phyloP scores from a whole-genome alignment of 1,284 basidiomycete species.

The Sanguinoderma infundibulare region DNA sequence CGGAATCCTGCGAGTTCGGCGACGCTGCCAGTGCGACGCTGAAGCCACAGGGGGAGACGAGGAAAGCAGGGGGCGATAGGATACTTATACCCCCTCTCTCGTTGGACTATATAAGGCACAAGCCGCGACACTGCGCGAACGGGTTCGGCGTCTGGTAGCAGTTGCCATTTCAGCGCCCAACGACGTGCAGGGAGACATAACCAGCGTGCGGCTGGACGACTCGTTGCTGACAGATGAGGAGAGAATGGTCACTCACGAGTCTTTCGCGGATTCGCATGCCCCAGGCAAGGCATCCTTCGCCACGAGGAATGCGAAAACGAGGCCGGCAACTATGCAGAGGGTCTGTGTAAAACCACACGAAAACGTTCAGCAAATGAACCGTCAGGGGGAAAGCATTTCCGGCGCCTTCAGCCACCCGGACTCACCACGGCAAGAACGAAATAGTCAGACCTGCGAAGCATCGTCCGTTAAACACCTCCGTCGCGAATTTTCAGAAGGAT shows the following conservation, averaged over 20 bases:
- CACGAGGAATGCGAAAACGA: conserved; percentile 18
- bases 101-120: too few species aligned
- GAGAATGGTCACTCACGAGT: conserved; percentile 19
- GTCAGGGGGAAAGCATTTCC: not conserved
- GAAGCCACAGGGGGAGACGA: too few species aligned
- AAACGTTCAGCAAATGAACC: not conserved
- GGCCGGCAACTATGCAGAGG: conserved; percentile 16
- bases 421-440: conserved; percentile 16
- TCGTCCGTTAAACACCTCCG: not conserved
- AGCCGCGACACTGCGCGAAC: too few species aligned
- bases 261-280: conserved; percentile 26
- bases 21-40: too few species aligned
- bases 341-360: conserved; percentile 15
- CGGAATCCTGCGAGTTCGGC: too few species aligned
- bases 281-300: conserved; percentile 13
- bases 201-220: too few species aligned
- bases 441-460: conserved; percentile 15
- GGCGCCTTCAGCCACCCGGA: not conserved
- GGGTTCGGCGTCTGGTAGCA: too few species aligned
- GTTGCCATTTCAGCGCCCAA: not conserved
- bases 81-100: too few species aligned
- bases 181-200: too few species aligned
- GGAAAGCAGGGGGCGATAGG: too few species aligned
- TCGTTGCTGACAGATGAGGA: not conserved
- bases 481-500: not conserved